Conservation (phyloP, 169 alveolate genomes). For the Babesia ovata region DNA sequence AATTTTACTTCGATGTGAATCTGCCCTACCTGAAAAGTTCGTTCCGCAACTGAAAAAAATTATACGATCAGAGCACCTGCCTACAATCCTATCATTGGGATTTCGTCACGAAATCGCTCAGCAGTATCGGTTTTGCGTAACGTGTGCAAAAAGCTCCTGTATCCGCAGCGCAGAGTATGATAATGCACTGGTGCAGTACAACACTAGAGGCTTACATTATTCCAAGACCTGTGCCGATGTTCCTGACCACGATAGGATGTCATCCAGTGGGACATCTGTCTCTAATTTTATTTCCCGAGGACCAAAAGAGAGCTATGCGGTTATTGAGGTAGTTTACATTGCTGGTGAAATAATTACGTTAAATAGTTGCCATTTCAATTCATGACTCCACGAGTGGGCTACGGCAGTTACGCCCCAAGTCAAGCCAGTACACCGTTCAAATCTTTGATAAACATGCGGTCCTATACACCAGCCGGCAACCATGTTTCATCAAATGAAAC, state of each 20-base stretch:
- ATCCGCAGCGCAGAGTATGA: slow-evolving; percentile 2
- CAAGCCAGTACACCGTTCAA: neutral
- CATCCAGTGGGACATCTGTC: neutral
- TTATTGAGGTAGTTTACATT: neutral
- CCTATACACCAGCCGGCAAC: neutral
- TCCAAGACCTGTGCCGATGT: neutral
- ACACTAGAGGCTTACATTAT: neutral
- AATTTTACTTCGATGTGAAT: slow-evolving; percentile 30
- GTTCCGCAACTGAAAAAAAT: neutral
- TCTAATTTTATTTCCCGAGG: neutral
- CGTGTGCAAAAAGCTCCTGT: slow-evolving; percentile 4
- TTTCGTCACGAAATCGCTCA: slow-evolving; percentile 11
- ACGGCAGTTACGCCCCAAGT: neutral
- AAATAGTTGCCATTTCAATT: slow-evolving; percentile 3
- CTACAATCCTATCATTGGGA: neutral
- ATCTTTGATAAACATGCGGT: neutral
- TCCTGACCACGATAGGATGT: neutral
- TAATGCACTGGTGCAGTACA: neutral
- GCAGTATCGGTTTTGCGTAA: slow-evolving; percentile 21
- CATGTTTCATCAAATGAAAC: neutral
- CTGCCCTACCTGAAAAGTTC: slow-evolving; percentile 15
- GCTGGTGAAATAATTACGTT: neutral
- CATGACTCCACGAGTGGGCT: neutral
- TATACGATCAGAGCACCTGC: slow-evolving; percentile 2
- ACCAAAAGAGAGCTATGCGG: slow-evolving; percentile 15